These are phyloP conservation scores for Emmonsia crescens DNA, from an alignment of 2,329 filamentous ascomycete species.

Conservation along the genomic window DNA sequence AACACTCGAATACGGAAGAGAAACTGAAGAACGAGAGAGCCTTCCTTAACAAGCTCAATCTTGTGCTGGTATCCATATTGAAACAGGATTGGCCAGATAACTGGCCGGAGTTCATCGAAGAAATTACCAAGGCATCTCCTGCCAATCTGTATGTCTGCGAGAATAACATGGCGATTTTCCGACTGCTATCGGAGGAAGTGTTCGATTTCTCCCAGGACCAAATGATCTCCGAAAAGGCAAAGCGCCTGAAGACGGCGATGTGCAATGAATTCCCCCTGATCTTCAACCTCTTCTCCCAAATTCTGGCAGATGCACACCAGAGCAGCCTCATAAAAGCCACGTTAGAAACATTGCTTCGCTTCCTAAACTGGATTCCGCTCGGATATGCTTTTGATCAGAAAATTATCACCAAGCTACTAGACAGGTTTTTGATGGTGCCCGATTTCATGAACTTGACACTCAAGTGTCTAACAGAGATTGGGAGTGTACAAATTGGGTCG, in stretches of 20 bases:
- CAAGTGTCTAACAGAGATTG: slow-evolving; percentile 95
- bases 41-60: slow-evolving; percentile 93
- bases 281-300: slow-evolving; percentile 94
- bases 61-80: slow-evolving; percentile 91
- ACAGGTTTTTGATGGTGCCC: slow-evolving; percentile 80
- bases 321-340: slow-evolving; percentile 90
- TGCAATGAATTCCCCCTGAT: slow-evolving; percentile 97
- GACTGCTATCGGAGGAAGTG: slow-evolving; percentile 91
- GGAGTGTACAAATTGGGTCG: slow-evolving; percentile 73
- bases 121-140: slow-evolving; percentile 94
- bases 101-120: slow-evolving; percentile 99
- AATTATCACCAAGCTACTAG: slow-evolving; percentile 87
- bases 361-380: slow-evolving; percentile 97
- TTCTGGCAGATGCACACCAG: slow-evolving; percentile 80
- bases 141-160: slow-evolving; percentile 95
- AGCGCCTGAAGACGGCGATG: slow-evolving; percentile 97
- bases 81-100: slow-evolving; percentile 99
- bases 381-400: slow-evolving; percentile 98
- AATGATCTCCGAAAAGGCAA: slow-evolving; percentile 97
- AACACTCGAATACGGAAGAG: slow-evolving; percentile 83
- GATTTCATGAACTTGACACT: slow-evolving; percentile 96
- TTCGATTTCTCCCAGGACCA: slow-evolving; percentile 98
- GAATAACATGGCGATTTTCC: slow-evolving; percentile 98
- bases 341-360: slow-evolving; percentile 85
- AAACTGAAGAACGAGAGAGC: slow-evolving; percentile 73